Conservation (phyloP, 73 alveolate species). For the Diophrys appendiculata region DNA sequence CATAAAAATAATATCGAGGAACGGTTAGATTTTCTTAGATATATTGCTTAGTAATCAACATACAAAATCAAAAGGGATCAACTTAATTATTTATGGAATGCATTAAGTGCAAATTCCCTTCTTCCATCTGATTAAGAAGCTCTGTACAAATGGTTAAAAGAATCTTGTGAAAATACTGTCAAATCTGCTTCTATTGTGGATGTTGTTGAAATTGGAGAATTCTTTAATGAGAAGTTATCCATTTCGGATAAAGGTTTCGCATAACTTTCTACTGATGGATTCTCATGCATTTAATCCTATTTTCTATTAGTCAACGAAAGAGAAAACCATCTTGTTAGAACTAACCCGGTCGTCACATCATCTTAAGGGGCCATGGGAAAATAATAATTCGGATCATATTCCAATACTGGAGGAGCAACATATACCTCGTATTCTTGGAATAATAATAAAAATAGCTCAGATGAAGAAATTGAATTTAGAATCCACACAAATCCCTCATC, state of each 20-base stretch:
- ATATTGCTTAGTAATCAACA: constrained; percentile 14
- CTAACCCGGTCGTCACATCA: neutral
- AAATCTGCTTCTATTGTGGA: constrained; percentile 34
- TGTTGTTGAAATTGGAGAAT: constrained; percentile 39
- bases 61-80: constrained; percentile 23
- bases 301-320: constrained; percentile 69
- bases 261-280: constrained; percentile 71
- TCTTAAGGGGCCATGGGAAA: neutral
- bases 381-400: constrained; percentile 18
- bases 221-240: constrained; percentile 69
- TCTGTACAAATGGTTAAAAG: constrained; percentile 54
- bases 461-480: constrained; percentile 43
- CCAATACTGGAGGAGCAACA: constrained; percentile 30
- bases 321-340: neutral
- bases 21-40: constrained; percentile 42
- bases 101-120: constrained; percentile 21
- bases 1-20: constrained; percentile 46
- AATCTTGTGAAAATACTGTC: constrained; percentile 26
- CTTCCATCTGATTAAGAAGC: constrained; percentile 49
- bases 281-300: constrained; percentile 71
- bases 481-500: constrained; percentile 39
- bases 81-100: constrained; percentile 41
- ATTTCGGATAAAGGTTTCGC: constrained; percentile 39
- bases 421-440: constrained; percentile 37
- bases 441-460: constrained; percentile 14